Evolutionary conservation across 495 filamentous ascomycete genomes (phyloP), one percentile per base, ranked within the genome.

Genomic region (Penicillium riverlandense): DNA sequence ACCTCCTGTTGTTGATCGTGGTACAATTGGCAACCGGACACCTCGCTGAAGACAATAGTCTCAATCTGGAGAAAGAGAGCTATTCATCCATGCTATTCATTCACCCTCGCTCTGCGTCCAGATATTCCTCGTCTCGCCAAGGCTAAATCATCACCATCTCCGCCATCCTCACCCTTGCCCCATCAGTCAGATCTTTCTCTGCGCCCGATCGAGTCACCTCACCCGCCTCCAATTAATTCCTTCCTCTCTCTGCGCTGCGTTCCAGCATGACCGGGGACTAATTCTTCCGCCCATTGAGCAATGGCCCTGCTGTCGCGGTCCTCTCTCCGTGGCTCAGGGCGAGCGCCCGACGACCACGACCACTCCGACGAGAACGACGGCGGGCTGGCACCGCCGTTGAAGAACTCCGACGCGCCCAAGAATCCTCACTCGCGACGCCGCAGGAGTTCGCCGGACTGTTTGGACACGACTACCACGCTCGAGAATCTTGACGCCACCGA

Each of bases 251-350:
- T 29, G 10, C n/a, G 11, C 10, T 35, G 16, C 35, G 32, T n/a
- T 43, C 29, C 52, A 54, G 36, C 44, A 54, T 54, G 52, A 46
- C 50, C 30, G 27, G 22, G 7, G 44, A 43, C 47, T 54, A 35
- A 50, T 33, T 37, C 35, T 15, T 35, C 14, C 30, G 16, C 14
- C 47, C 31, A 40, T 48, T 41, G 43, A 50, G 57, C 52, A 41
- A 72, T 70, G 69, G 59, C 62, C 44, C 53, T 63, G 47, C 59
- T 61, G 51, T 64, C 65, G 51, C 61, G 58, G 54, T 50, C 65
- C 8, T 63, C 62, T 12, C 53, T 65, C 48, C 65, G 63, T 45
- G 61, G 59, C 48, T 57, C 63, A 41, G 48, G 63, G 59, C 62
- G 56, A 65, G 58, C 50, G 44, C 55, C 54, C 29, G 44, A 50